Evolutionary conservation across 768 basidiomycete species (phyloP).

Genomic region (Amanita inopinata): DNA sequence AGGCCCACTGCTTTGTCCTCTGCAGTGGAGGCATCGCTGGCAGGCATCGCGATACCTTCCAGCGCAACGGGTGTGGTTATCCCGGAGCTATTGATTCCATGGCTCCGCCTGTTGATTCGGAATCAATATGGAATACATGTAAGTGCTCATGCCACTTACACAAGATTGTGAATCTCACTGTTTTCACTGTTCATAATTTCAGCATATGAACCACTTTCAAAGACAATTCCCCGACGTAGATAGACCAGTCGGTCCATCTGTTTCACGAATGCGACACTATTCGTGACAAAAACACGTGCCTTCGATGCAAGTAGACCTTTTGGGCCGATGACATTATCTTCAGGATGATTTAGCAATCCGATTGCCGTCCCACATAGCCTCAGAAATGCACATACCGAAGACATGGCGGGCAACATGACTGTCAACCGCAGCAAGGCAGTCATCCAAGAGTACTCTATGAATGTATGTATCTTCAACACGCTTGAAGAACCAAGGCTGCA

Average conservation of each 20-base stretch:
- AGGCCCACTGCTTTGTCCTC: neutral
- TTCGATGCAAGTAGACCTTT: conserved; percentile 74
- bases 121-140: neutral
- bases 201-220: conserved; percentile 64
- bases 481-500: conserved; percentile 2
- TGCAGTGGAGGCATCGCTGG: conserved; percentile 12
- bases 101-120: conserved; percentile 19
- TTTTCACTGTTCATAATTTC: conserved; percentile 49
- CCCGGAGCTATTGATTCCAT: conserved; percentile 40
- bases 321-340: conserved; percentile 83
- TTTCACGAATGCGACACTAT: conserved; percentile 74
- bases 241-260: conserved; percentile 69
- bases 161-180: conserved; percentile 62
- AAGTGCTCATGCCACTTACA: conserved; percentile 31
- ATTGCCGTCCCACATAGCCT: neutral
- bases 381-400: conserved; percentile 44
- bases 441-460: conserved; percentile 68
- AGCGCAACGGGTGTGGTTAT: conserved; percentile 38
- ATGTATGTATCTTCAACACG: neutral
- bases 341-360: conserved; percentile 3
- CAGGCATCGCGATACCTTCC: conserved; percentile 27
- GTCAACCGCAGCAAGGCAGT: conserved; percentile 80
- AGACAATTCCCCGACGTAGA: conserved; percentile 72
- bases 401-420: conserved; percentile 84
- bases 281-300: conserved; percentile 80